These are phyloP conservation scores for Hevea brasiliensis DNA, from an alignment of 345 rosid species.

Conservation along the genomic window DNA sequence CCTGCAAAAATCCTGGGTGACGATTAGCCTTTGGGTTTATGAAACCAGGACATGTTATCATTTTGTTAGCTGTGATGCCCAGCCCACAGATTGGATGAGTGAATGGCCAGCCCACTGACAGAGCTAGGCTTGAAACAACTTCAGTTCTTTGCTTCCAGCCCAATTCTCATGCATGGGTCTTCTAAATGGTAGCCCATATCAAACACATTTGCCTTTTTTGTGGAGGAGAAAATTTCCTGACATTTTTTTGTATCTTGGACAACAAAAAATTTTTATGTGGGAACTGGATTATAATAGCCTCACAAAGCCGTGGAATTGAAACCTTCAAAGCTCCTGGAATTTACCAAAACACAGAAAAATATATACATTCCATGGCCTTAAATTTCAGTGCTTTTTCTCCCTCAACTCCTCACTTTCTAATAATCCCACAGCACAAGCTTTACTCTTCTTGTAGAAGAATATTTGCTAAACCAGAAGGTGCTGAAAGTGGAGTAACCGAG, in stretches of 20 bases:
- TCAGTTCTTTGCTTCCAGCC: no score
- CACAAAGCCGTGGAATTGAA: constrained; percentile 7
- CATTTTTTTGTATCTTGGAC: background rate
- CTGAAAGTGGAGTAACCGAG: constrained; percentile 42
- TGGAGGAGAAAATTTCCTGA: constrained; percentile 1
- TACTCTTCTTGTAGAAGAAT: constrained; percentile 23
- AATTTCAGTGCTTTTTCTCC: constrained; percentile 25
- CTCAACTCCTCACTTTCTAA: constrained; percentile 18
- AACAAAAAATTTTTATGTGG: background rate
- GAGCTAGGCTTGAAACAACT: no score
- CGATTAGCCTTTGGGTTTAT: no score
- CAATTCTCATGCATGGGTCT: no score
- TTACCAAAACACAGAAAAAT: constrained; percentile 1
- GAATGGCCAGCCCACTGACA: no score
- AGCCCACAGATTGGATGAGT: no score
- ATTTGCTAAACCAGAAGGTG: constrained; percentile 44
- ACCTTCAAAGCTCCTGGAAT: background rate
- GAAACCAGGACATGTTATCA: no score
- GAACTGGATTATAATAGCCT: background rate
- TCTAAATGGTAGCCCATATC: background rate
- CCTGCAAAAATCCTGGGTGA: no score
- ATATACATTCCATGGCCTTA: constrained; percentile 34
- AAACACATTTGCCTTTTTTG: background rate
- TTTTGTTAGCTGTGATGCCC: no score
- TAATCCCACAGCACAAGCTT: constrained; percentile 26